phyloP scores from a whole-genome alignment of 1,284 basidiomycete genomes.

The Sanguinoderma infundibulare region DNA sequence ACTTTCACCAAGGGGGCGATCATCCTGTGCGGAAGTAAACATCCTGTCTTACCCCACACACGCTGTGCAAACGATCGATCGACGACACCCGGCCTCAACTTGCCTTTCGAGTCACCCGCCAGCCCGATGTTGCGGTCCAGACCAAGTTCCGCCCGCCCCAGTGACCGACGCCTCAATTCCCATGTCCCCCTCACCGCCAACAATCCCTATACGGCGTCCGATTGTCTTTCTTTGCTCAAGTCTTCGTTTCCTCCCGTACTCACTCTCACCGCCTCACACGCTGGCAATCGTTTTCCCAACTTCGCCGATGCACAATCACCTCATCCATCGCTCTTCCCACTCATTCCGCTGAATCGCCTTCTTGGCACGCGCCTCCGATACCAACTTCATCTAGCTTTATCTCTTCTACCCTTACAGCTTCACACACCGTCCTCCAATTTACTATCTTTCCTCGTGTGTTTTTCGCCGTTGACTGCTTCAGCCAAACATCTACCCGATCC shows the following conservation, averaged over 20 bases:
- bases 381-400: background rate
- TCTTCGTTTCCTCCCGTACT: background rate
- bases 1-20: background rate
- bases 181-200: background rate
- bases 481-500: background rate
- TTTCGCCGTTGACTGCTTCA: background rate
- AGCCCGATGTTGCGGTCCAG: background rate
- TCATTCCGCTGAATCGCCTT: background rate
- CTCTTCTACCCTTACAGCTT: too few species aligned
- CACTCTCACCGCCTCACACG: background rate
- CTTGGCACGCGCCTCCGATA: background rate
- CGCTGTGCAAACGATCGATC: constrained; percentile 22
- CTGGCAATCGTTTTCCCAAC: background rate
- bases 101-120: constrained; percentile 17
- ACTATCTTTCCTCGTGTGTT: background rate
- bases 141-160: background rate
- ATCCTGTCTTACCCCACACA: constrained; percentile 18
- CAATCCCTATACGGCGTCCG: background rate
- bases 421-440: background rate
- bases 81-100: constrained; percentile 9
- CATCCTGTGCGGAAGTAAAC: constrained; percentile 18
- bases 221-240: background rate
- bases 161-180: background rate
- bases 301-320: background rate
- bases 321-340: background rate